Percentiles rank a stretch among this genome's conserved stretches.
Conservation (phyloP, 1,284 basidiomycete genomes). For the Leccinum solheimii region DNA sequence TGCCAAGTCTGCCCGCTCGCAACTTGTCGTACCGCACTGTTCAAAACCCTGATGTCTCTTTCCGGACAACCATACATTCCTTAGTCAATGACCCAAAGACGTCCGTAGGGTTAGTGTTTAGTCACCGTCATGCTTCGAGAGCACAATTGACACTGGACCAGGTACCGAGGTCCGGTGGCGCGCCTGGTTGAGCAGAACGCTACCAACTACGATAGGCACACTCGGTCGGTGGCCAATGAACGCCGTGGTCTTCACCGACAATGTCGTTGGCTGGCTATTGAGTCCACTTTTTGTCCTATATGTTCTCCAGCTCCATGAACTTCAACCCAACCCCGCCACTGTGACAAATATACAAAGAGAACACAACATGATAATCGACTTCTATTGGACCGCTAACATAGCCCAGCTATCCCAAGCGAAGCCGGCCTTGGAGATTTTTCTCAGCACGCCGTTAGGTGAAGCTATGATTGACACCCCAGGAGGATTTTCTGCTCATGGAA, state of each 20-base stretch:
- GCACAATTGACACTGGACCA: not conserved
- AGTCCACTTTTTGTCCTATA: not conserved
- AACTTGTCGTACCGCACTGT: no score
- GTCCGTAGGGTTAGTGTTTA: not conserved
- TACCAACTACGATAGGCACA: not conserved
- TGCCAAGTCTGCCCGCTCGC: slow-evolving; percentile 8
- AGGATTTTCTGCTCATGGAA: slow-evolving; percentile 5
- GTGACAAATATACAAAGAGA: not conserved
- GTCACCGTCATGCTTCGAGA: not conserved
- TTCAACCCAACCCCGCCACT: not conserved
- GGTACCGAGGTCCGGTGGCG: not conserved
- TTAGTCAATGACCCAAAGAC: not conserved
- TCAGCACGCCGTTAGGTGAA: not conserved
- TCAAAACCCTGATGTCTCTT: not conserved
- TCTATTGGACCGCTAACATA: not conserved
- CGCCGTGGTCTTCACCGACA: not conserved
- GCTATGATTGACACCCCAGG: not conserved
- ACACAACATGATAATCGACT: not conserved
- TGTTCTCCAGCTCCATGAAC: no score
- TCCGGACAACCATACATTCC: not conserved
- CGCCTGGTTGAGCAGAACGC: not conserved
- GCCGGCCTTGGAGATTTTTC: not conserved
- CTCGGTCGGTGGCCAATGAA: not conserved
- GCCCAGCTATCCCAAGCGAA: not conserved
- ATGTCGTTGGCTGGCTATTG: not conserved